These are phyloP conservation scores for Penstemon newberryi DNA, from an alignment of 257 asterid species.

Conservation along the genomic window DNA sequence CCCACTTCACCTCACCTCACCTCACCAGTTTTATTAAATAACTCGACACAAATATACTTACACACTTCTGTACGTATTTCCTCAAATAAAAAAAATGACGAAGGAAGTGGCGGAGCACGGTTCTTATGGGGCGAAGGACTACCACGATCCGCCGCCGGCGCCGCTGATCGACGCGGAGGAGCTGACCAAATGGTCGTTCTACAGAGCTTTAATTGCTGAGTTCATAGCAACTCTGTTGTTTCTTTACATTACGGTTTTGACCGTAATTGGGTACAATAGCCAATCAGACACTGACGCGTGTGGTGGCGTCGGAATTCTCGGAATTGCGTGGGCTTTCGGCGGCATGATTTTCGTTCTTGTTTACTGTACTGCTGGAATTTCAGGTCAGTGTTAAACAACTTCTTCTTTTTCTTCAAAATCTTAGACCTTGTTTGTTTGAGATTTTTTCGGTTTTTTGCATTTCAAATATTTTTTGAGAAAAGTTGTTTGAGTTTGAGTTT, in stretches of 20 bases:
- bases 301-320: conserved; percentile 68
- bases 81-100: conserved; percentile 27
- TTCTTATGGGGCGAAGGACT: conserved; percentile 53
- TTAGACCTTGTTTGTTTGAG: no score
- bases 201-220: no score
- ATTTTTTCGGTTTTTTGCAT: no score
- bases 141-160: no score
- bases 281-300: conserved; percentile 46
- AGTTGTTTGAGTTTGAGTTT: no score
- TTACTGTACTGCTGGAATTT: conserved; percentile 59
- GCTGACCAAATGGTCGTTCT: no score
- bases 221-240: conserved; percentile 29
- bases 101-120: conserved; percentile 50
- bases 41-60: not conserved
- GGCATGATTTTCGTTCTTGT: conserved; percentile 71
- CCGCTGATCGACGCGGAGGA: no score
- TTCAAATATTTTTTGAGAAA: no score
- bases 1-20: not conserved
- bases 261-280: conserved; percentile 59
- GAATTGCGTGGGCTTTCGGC: conserved; percentile 80
- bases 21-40: not conserved
- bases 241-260: conserved; percentile 61
- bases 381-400: conserved; percentile 26
- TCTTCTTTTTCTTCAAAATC: no score
- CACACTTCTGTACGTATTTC: not conserved